A percentile compares a stretch with the other conserved stretches of the same genome.
Evolutionary conservation across 768 basidiomycete genomes (phyloP).

Genomic region (Saitozyma podzolica): DNA sequence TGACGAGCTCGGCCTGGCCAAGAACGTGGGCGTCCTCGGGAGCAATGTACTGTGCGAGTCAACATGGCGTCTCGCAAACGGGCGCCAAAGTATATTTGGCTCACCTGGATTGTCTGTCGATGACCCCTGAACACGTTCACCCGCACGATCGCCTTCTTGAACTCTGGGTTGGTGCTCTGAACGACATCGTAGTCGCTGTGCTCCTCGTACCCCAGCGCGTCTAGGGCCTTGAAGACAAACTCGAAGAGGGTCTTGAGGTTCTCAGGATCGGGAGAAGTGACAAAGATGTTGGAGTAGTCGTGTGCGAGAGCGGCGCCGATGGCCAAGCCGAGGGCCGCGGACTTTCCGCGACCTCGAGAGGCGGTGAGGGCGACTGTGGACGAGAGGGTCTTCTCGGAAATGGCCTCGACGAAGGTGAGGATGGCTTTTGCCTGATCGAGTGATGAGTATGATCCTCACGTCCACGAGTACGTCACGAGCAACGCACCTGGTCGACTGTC

Average conservation of each 20-base stretch:
- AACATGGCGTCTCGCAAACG: neutral
- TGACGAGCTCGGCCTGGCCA: slow-evolving; percentile 93
- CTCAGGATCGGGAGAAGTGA: slow-evolving; percentile 95
- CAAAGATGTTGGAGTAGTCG: slow-evolving; percentile 96
- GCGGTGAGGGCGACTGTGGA: slow-evolving; percentile 95
- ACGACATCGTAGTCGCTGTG: slow-evolving; percentile 98
- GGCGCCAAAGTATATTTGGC: slow-evolving; percentile 8
- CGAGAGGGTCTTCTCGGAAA: slow-evolving; percentile 80
- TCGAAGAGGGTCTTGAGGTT: slow-evolving; percentile 98
- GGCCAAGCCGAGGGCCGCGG: slow-evolving; percentile 90
- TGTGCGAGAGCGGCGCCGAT: slow-evolving; percentile 89
- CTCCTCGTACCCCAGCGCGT: slow-evolving; percentile 91
- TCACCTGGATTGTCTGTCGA: slow-evolving; percentile 92
- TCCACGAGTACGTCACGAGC: neutral
- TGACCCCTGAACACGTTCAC: slow-evolving; percentile 92
- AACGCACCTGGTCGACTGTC: slow-evolving; percentile 78
- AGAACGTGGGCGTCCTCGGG: slow-evolving; percentile 97
- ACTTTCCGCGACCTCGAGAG: slow-evolving; percentile 92
- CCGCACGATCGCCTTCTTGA: slow-evolving; percentile 90
- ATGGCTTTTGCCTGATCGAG: slow-evolving; percentile 68
- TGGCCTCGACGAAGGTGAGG: slow-evolving; percentile 89
- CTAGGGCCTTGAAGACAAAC: slow-evolving; percentile 95
- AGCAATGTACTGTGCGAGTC: slow-evolving; percentile 77
- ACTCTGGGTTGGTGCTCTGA: slow-evolving; percentile 91
- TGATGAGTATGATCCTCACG: too few species aligned